Percentiles rank a stretch among this genome's conserved stretches.
phyloP scores from a whole-genome alignment of 768 basidiomycete genomes.

The Suillus variegatus region DNA sequence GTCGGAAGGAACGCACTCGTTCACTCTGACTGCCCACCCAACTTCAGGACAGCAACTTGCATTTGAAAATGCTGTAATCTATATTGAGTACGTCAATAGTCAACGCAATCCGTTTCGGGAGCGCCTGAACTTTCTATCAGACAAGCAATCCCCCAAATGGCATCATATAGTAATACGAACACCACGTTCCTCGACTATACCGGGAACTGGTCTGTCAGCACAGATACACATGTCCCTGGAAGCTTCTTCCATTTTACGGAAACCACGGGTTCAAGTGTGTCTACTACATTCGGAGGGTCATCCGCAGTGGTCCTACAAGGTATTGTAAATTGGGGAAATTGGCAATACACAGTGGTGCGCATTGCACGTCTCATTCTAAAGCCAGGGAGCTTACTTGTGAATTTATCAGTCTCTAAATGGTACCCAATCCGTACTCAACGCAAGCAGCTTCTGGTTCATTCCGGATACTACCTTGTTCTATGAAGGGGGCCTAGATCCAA shows the following conservation, averaged over 20 bases:
- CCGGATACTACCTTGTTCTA: constrained; percentile 17
- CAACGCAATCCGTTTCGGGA: not conserved
- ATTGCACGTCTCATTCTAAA: not conserved
- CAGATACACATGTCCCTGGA: constrained; percentile 11
- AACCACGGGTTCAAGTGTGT: constrained; percentile 9
- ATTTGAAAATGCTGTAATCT: constrained; percentile 11
- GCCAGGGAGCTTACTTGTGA: not conserved
- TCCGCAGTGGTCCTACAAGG: constrained; percentile 15
- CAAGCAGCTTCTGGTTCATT: constrained; percentile 27
- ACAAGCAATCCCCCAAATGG: constrained; percentile 3
- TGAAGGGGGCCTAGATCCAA: constrained; percentile 13
- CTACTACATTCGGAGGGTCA: constrained; percentile 10
- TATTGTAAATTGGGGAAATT: constrained; percentile 25
- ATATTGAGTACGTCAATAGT: not conserved
- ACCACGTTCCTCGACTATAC: constrained; percentile 18
- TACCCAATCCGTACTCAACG: constrained; percentile 7
- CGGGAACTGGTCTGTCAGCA: constrained; percentile 13
- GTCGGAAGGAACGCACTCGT: constrained; percentile 8
- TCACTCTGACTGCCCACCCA: constrained; percentile 15
- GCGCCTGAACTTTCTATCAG: constrained; percentile 4
- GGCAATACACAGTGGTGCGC: constrained; percentile 27
- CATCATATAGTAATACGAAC: constrained; percentile 11
- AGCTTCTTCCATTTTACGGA: constrained; percentile 7
- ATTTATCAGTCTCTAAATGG: constrained; percentile 10
- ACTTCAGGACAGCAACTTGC: constrained; percentile 12